Evolutionary conservation across 2,329 filamentous ascomycete species (phyloP), one percentile per base, ranked within the genome.

Genomic region (Waltergamsia citrina): DNA sequence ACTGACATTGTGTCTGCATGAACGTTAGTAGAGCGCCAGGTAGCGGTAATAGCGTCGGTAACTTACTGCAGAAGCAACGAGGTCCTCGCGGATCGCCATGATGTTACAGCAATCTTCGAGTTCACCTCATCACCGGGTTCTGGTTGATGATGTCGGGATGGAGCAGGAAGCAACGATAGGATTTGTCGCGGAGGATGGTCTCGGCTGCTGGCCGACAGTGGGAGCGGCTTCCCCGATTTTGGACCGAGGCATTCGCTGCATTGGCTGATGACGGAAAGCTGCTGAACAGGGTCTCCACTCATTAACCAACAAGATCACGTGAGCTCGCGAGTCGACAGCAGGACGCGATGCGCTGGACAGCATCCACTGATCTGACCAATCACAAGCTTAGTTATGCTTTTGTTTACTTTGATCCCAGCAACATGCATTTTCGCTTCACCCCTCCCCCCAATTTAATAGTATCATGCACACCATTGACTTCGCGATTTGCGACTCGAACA

Each of bases 71-170:
- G 87, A 94, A 47, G 78, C 70, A 50, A 94, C 77, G 43, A 95
- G 69, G 57, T 96, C 90, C 76, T 96, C 90, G 56, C 92, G 86
- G 67, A 94, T 86, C 67, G 88, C 80, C 69, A 78, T 90, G 60
- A 57, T 49, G 23, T 6, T 17, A 46, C 30, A 40, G 35, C 38
- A 40, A 35, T 36, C 32, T 35, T 37, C 32, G 33, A 31, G 38
- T 41, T 44, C 41, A 46, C 44, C 40, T 37, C 43, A 47, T 51
- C 39, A 46, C 38, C 36, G 35, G 38, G 20, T 34, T 27, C 21
- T 33, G 26, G 21, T n/a, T 36, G 34, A n/a, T 38, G 19, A 34
- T 21, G 38, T n/a, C n/a, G n/a, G n/a, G n/a, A n/a, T n/a, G n/a
- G n/a, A n/a, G n/a, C n/a, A n/a, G n/a, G 18, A 36, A 37, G 35